phyloP scores from a whole-genome alignment of 257 asterid species.

The Mentha longifolia region DNA sequence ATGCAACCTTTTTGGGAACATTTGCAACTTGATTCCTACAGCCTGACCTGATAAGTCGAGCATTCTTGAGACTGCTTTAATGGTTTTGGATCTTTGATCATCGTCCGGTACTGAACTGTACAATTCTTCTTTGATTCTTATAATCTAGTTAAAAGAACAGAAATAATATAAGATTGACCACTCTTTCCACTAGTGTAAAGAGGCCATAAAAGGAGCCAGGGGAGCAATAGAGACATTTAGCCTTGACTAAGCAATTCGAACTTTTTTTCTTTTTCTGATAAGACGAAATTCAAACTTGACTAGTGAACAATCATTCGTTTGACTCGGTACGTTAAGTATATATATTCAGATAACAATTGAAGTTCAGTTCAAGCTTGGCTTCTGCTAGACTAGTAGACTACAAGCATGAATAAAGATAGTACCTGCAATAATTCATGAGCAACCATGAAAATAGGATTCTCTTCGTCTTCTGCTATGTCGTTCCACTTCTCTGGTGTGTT shows the following conservation, averaged over 20 bases:
- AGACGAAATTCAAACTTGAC: neutral
- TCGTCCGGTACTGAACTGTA: neutral
- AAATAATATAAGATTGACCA: neutral
- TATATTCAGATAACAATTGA: neutral
- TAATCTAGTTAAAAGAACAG: neutral
- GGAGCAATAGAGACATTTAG: too few species aligned
- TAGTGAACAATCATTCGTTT: neutral
- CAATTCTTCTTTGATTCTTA: neutral
- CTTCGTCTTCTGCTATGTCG: slow-evolving; percentile 4
- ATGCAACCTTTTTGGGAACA: too few species aligned
- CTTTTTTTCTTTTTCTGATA: too few species aligned
- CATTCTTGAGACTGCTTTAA: neutral
- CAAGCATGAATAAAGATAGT: neutral
- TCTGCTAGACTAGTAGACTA: too few species aligned
- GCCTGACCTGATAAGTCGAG: neutral
- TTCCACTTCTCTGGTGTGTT: slow-evolving; percentile 7
- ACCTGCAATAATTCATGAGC: slow-evolving; percentile 10
- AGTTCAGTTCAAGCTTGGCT: neutral
- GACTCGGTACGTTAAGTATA: neutral
- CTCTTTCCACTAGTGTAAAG: neutral
- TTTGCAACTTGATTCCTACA: neutral
- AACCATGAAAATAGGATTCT: slow-evolving; percentile 9
- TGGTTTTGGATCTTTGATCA: neutral
- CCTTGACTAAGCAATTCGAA: too few species aligned
- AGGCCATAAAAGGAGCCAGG: too few species aligned